These are phyloP conservation scores for Musa itinerans DNA, from an alignment of 176 grass and related monocot genomes.

Conservation along the genomic window DNA sequence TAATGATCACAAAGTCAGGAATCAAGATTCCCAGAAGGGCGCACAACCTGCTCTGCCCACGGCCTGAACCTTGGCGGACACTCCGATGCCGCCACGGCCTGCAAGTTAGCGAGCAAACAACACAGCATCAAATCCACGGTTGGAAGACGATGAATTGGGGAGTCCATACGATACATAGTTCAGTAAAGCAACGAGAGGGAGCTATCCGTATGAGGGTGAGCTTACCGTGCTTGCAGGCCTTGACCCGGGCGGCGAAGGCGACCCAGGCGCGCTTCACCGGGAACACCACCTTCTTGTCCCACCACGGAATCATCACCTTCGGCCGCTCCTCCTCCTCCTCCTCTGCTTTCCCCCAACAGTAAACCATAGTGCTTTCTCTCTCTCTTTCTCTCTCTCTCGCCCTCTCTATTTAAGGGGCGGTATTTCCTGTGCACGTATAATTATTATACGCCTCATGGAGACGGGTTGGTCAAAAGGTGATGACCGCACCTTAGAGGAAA, in stretches of 20 bases:
- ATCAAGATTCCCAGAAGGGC: no score
- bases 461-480: no score
- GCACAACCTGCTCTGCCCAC: no score
- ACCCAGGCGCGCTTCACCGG: conserved; percentile 51
- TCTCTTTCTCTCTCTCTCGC: background rate
- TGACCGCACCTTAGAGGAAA: no score
- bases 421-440: background rate
- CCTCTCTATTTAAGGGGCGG: background rate
- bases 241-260: conserved; percentile 56
- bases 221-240: conserved; percentile 44
- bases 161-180: background rate
- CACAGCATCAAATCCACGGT: background rate
- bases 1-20: no score
- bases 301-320: conserved; percentile 45
- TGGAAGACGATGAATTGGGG: background rate
- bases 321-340: background rate
- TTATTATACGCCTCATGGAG: no score
- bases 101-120: background rate
- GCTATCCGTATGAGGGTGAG: background rate
- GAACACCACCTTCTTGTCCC: conserved; percentile 73
- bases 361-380: background rate
- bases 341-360: background rate
- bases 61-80: no score
- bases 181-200: background rate
- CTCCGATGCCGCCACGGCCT: conserved; percentile 2